Evolutionary conservation across 768 basidiomycete genomes (phyloP), one percentile per base, ranked within the genome.

Genomic region (Pleurotus djamor): DNA sequence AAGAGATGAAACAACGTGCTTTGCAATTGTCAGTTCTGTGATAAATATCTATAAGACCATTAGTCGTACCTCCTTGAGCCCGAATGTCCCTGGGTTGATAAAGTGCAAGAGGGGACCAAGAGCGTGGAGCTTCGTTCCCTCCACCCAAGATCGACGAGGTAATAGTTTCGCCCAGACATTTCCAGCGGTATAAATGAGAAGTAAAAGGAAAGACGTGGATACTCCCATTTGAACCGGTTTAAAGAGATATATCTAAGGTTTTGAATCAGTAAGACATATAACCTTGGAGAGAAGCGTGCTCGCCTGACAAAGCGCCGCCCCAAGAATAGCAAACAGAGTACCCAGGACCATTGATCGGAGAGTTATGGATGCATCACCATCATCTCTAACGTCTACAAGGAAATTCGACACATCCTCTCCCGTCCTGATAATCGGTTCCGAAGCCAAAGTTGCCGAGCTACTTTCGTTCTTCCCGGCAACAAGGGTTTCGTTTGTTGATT

Each of bases 1-100:
- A 9, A 87, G 69, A 12, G 83, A 79, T 10, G 85, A 76, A 17
- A 83, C 71, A 28, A 80, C 85, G 64, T 87, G 85, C 85, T 87
- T 59, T 14, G 56, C 51, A 50, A 52, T 28, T 16, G 52, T 37
- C 9, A 50, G 4, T 48, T 5, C 44, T 14, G 48, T 41, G 7
- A 17, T 37, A 0, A 21, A 14, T 37, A 37, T 17, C 32, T 36
- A 8, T 14, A 14, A 51, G 62, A 36, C 21, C 8, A 36, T 8
- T 32, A 32, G 36, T 63, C 74, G 14, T 9, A 82, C 84, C 76
- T 88, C 85, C 64, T 88, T 87, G 58, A 88, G 63, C 5, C 68
- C 65, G 64, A 85, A 87, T 21, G 74, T 70, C 0, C 83, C 83
- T 14, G 84, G 85, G 60, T 87, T 87, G 62, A 87, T 69, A 60